A percentile compares a stretch with the other conserved stretches of the same genome.
These are phyloP conservation scores for Boletus reticulatus DNA, from an alignment of 768 basidiomycete species.

Conservation along the genomic window DNA sequence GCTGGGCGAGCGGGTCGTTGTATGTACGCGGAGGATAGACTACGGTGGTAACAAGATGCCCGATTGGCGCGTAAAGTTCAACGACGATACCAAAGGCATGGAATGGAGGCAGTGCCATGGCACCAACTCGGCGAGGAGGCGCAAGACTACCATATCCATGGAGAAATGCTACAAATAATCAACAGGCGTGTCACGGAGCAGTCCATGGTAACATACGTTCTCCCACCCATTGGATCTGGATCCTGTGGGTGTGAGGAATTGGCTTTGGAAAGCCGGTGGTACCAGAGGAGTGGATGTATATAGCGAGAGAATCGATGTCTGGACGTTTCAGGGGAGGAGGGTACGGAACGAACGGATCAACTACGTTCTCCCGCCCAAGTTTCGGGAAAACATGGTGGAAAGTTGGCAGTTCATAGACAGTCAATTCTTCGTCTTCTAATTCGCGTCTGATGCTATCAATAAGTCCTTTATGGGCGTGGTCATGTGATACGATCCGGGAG, in stretches of 20 bases:
- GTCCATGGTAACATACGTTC: conserved; percentile 26
- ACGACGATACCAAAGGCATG: conserved; percentile 35
- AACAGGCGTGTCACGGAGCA: too few relatives aligned
- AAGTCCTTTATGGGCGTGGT: conserved; percentile 5
- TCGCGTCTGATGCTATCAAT: conserved; percentile 8
- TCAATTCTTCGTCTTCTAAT: not conserved
- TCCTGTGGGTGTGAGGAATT: conserved; percentile 34
- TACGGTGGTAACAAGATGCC: conserved; percentile 20
- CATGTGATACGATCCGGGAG: conserved; percentile 15
- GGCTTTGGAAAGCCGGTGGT: conserved; percentile 49
- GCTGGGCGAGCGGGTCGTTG: not conserved
- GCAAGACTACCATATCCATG: not conserved
- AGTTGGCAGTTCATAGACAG: conserved; percentile 10
- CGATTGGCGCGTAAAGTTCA: conserved; percentile 34
- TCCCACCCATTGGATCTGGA: conserved; percentile 32
- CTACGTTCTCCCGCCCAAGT: conserved; percentile 18
- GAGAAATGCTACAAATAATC: not conserved
- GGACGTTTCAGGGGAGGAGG: conserved; percentile 4
- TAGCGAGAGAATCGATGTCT: conserved; percentile 5
- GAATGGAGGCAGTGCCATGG: conserved; percentile 38
- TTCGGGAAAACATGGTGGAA: conserved; percentile 35
- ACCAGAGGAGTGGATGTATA: conserved; percentile 28
- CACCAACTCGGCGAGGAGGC: conserved; percentile 14
- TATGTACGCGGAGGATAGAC: conserved; percentile 32
- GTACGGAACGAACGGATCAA: conserved; percentile 13